These are phyloP conservation scores for Sporopachydermia quercuum DNA, from an alignment of 805 yeast species.

Conservation along the genomic window DNA sequence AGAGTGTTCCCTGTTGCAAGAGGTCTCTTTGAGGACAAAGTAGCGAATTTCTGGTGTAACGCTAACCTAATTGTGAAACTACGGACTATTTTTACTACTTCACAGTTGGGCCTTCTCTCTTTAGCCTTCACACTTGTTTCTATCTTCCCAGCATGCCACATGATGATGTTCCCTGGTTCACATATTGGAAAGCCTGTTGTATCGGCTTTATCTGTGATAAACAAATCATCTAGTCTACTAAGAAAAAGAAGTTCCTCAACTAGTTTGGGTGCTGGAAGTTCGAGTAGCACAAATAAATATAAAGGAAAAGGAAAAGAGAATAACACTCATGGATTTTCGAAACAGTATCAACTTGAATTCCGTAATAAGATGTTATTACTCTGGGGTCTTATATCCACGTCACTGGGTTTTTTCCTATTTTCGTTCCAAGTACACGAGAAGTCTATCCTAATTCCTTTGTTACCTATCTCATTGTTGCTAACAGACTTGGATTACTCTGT, in stretches of 20 bases:
- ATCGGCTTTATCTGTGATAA: conserved; percentile 20
- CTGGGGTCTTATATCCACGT: conserved; percentile 69
- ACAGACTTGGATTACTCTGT: conserved; percentile 36
- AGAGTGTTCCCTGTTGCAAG: conserved; percentile 86
- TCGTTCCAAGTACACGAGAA: conserved; percentile 96
- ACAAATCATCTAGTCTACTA: conserved; percentile 20
- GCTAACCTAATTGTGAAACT: conserved; percentile 67
- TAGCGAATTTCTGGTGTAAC: conserved; percentile 97
- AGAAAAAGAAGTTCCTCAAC: conserved; percentile 20
- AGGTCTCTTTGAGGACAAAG: conserved; percentile 94
- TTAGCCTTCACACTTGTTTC: conserved; percentile 35
- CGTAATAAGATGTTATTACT: conserved; percentile 22
- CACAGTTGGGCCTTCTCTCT: conserved; percentile 46
- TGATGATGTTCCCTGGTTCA: conserved; percentile 18
- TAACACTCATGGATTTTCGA: background rate
- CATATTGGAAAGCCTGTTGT: conserved; percentile 9
- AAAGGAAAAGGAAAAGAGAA: background rate
- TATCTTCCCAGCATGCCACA: conserved; percentile 31
- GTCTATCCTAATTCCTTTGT: conserved; percentile 70
- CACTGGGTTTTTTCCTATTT: conserved; percentile 80
- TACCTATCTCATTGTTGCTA: conserved; percentile 65
- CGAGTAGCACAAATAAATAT: no score
- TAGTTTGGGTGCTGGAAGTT: no score
- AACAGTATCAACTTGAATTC: background rate
- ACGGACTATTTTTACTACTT: conserved; percentile 33